These are phyloP conservation scores for Echinosophora koreensis DNA, from an alignment of 306 rosid genomes.

Conservation along the genomic window DNA sequence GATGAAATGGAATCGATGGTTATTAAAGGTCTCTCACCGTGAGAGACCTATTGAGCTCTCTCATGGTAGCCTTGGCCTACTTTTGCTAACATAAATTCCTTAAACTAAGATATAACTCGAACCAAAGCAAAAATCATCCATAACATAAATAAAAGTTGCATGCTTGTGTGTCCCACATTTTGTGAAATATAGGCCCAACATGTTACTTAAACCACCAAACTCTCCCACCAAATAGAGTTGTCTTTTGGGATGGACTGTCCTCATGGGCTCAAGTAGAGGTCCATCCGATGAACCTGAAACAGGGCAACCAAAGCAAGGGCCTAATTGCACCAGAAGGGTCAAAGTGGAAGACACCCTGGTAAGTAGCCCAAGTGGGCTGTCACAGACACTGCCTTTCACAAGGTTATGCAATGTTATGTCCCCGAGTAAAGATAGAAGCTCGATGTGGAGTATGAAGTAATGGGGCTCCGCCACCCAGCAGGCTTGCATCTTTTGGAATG, in stretches of 20 bases:
- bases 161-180: neutral
- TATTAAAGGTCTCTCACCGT: too few species aligned
- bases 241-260: neutral
- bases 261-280: neutral
- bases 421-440: slow-evolving; percentile 1
- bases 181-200: neutral
- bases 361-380: neutral
- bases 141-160: neutral
- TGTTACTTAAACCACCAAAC: neutral
- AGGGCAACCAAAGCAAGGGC: neutral
- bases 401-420: neutral
- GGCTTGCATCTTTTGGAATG: neutral
- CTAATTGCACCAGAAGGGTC: neutral
- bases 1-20: too few species aligned
- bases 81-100: slow-evolving; percentile 34
- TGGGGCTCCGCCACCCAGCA: neutral
- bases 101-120: slow-evolving; percentile 29
- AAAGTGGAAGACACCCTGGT: neutral
- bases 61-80: too few species aligned
- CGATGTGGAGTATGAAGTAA: neutral
- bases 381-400: neutral
- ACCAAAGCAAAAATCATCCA: slow-evolving; percentile 13
- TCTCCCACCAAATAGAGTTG: neutral
- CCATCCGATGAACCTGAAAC: neutral
- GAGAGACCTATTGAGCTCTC: too few species aligned